These are phyloP conservation scores for Marasmius tenuissimus DNA, from an alignment of 1,284 basidiomycete species.

Conservation along the genomic window DNA sequence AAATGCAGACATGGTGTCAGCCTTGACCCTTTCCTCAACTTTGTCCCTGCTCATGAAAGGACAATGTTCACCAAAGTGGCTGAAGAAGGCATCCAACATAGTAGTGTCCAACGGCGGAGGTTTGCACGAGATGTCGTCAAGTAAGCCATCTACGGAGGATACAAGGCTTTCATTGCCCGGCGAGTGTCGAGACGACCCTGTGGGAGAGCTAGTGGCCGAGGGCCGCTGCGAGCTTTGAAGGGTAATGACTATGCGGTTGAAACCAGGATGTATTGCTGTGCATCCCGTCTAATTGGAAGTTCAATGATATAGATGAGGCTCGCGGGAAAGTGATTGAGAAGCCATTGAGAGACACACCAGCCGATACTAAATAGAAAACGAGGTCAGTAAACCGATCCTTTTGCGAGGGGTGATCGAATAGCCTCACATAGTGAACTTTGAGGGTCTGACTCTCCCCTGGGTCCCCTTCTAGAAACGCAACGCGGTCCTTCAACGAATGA, in stretches of 20 bases:
- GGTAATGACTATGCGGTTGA: constrained; percentile 10
- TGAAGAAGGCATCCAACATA: constrained; percentile 4
- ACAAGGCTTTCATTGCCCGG: background rate
- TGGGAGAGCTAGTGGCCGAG: background rate
- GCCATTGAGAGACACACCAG: background rate
- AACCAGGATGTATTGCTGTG: constrained; percentile 10
- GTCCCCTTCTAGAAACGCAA: constrained; percentile 8
- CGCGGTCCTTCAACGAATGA: constrained; percentile 5
- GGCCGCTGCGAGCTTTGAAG: background rate
- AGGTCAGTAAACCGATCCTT: background rate
- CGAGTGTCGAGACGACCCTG: background rate
- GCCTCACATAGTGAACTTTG: constrained; percentile 11
- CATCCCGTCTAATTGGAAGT: background rate
- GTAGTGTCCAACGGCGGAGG: constrained; percentile 1
- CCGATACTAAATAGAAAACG: constrained; percentile 1
- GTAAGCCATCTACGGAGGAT: background rate
- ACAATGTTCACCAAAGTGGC: constrained; percentile 8
- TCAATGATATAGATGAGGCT: background rate
- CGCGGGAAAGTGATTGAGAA: background rate
- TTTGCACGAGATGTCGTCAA: background rate
- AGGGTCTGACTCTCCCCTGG: constrained; percentile 6
- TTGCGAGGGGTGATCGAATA: background rate
- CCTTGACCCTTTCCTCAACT: constrained; percentile 6
- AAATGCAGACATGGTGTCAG: constrained; percentile 8
- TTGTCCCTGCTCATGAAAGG: background rate